Conservation (phyloP, 352 stramenopile genomes). For the Globisporangium mamillatum region DNA sequence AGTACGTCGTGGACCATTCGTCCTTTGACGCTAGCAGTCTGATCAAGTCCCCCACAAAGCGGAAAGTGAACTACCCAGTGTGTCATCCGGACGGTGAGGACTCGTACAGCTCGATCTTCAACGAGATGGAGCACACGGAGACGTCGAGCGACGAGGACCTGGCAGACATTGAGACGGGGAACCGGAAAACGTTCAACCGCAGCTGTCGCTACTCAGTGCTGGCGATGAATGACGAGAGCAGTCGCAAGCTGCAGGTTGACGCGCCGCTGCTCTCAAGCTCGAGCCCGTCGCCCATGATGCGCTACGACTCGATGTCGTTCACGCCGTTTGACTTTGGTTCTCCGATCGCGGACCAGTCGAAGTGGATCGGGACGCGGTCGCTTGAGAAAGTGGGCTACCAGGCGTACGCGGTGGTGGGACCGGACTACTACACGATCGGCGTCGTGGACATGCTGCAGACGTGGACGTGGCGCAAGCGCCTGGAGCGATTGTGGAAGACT, state of each 20-base stretch:
- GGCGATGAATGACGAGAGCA: slow-evolving; percentile 41
- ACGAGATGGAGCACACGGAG: slow-evolving; percentile 34
- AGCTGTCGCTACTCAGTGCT: slow-evolving; percentile 76
- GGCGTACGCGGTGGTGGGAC: slow-evolving; percentile 70
- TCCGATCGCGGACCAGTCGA: slow-evolving; percentile 18
- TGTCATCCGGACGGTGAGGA: slow-evolving; percentile 58
- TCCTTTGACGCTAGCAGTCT: slow-evolving; percentile 32
- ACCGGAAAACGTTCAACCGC: slow-evolving; percentile 53
- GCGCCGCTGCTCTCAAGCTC: slow-evolving; percentile 40
- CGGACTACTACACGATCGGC: slow-evolving; percentile 86
- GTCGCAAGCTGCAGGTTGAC: slow-evolving; percentile 24
- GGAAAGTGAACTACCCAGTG: slow-evolving; percentile 68
- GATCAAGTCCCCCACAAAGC: slow-evolving; percentile 56
- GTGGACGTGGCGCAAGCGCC: slow-evolving; percentile 80
- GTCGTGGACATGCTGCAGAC: slow-evolving; percentile 91
- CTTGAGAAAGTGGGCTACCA: slow-evolving; percentile 69
- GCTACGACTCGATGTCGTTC: slow-evolving; percentile 56
- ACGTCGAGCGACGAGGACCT: slow-evolving; percentile 50
- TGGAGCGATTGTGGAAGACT: slow-evolving; percentile 87
- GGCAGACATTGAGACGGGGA: slow-evolving; percentile 50
- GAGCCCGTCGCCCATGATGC: slow-evolving; percentile 10
- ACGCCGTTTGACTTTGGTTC: slow-evolving; percentile 28
- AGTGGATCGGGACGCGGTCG: slow-evolving; percentile 61
- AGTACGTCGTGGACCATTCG: slow-evolving; percentile 77
- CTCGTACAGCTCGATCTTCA: slow-evolving; percentile 37